phyloP scores from a whole-genome alignment of 768 basidiomycete genomes.

The Tylopilus plumbeoviolaceoides region DNA sequence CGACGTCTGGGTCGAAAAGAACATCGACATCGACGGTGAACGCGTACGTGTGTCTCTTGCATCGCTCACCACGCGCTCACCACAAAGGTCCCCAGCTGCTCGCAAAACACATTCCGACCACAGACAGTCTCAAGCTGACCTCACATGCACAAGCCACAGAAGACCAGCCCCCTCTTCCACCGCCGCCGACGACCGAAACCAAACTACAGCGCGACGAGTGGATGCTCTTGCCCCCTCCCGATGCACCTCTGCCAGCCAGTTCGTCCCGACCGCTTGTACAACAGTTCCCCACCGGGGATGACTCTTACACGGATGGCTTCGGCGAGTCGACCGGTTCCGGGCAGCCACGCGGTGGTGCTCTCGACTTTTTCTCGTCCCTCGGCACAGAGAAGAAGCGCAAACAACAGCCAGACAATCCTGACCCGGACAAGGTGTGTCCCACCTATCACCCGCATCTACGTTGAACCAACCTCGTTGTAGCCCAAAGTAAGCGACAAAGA shows the following conservation, averaged over 20 bases:
- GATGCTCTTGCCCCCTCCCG: constrained; percentile 64
- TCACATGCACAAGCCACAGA: constrained; percentile 51
- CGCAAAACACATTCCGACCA: constrained; percentile 72
- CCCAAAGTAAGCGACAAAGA: constrained; percentile 58
- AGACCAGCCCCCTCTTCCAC: constrained; percentile 46
- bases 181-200: constrained; percentile 42
- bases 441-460: background rate
- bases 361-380: constrained; percentile 88
- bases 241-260: constrained; percentile 25
- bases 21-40: constrained; percentile 74
- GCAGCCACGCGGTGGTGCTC: constrained; percentile 51
- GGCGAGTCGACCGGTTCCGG: constrained; percentile 44
- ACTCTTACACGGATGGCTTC: constrained; percentile 63
- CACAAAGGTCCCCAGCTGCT: constrained; percentile 43
- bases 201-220: constrained; percentile 74
- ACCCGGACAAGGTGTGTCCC: constrained; percentile 63
- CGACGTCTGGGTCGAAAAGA: constrained; percentile 87
- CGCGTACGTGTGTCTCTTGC: constrained; percentile 43
- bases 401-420: constrained; percentile 50
- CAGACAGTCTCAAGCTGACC: constrained; percentile 63
- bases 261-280: constrained; percentile 30
- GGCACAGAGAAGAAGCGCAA: constrained; percentile 79
- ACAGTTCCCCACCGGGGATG: constrained; percentile 34
- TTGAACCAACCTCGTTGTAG: constrained; percentile 33
- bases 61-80: constrained; percentile 2